Percentiles rank a stretch among this genome's conserved stretches.
Conservation (phyloP, 169 alveolate genomes). For the Cytauxzoon felis region DNA sequence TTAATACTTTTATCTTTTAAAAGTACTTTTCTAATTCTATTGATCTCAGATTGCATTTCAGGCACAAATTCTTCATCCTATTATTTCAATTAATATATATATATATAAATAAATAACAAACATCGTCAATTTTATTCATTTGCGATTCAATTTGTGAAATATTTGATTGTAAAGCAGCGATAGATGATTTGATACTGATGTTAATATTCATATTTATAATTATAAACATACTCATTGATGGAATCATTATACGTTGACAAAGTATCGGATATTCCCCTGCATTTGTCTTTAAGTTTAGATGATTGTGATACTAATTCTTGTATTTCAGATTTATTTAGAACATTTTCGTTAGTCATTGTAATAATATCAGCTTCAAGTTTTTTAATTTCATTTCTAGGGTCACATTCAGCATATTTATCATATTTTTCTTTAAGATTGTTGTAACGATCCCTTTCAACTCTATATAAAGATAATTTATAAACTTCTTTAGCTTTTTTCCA, state of each 20-base stretch:
- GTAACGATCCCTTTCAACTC: slow-evolving; percentile 42
- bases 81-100: neutral
- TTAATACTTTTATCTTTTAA: neutral
- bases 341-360: slow-evolving; percentile 6
- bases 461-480: slow-evolving; percentile 62
- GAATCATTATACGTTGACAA: slow-evolving; percentile 37
- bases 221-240: slow-evolving; percentile 38
- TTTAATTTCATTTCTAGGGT: slow-evolving; percentile 58
- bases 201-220: neutral
- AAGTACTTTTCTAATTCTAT: neutral
- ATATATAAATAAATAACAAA: neutral
- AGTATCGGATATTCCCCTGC: slow-evolving; percentile 35
- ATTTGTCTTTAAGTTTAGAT: slow-evolving; percentile 25
- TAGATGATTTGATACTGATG: slow-evolving; percentile 4
- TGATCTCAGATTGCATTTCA: neutral
- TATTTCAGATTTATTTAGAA: slow-evolving; percentile 25
- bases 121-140: slow-evolving; percentile 38
- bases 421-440: slow-evolving; percentile 53
- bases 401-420: slow-evolving; percentile 35
- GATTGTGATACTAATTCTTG: slow-evolving; percentile 27
- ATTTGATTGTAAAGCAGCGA: slow-evolving; percentile 17
- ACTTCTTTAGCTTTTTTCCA: slow-evolving; percentile 58
- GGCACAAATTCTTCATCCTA: neutral
- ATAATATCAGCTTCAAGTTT: slow-evolving; percentile 48
- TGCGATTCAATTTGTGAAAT: slow-evolving; percentile 51